Percentiles rank a stretch among this genome's conserved stretches.
Evolutionary conservation across 768 basidiomycete species (phyloP).

Genomic region (Boletus eberwhitei): DNA sequence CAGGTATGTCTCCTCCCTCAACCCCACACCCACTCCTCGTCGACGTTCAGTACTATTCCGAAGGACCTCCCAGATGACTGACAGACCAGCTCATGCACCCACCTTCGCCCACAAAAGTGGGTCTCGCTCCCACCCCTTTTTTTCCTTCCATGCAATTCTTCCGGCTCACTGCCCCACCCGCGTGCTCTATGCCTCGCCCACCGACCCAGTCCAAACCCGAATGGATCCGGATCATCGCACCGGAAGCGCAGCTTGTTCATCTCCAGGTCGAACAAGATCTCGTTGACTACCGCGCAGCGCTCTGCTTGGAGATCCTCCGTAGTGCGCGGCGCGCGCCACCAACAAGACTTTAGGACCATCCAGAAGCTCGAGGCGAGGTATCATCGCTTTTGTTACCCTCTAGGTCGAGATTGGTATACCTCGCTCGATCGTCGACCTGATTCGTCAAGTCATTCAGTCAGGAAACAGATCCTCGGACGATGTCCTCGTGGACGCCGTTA

Average conservation of each 20-base stretch:
- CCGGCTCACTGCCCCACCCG: slow-evolving; percentile 33
- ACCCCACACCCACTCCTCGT: background rate
- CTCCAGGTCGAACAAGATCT: slow-evolving; percentile 29
- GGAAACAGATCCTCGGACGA: slow-evolving; percentile 38
- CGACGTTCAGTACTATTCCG: background rate
- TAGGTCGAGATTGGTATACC: slow-evolving; percentile 30
- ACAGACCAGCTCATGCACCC: slow-evolving; percentile 21
- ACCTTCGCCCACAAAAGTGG: slow-evolving; percentile 13
- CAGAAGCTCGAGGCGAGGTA: slow-evolving; percentile 25
- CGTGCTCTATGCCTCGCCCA: slow-evolving; percentile 18
- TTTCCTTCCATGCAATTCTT: slow-evolving; percentile 42
- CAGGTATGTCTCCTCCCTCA: too few relatives aligned
- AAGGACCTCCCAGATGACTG: slow-evolving; percentile 10
- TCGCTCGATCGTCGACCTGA: slow-evolving; percentile 16
- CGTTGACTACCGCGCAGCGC: slow-evolving; percentile 26
- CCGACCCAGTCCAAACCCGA: background rate
- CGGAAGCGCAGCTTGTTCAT: slow-evolving; percentile 10
- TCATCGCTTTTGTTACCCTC: slow-evolving; percentile 20
- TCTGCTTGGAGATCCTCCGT: slow-evolving; percentile 27
- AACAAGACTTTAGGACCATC: slow-evolving; percentile 25
- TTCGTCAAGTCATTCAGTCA: slow-evolving; percentile 19
- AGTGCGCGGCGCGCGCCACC: slow-evolving; percentile 25
- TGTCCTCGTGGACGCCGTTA: slow-evolving; percentile 42
- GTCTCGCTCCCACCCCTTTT: background rate
- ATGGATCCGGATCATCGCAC: background rate